Evolutionary conservation across 176 grass and related monocot species (phyloP), one percentile per base, ranked within the genome.

Genomic region (Carex scoparia): DNA sequence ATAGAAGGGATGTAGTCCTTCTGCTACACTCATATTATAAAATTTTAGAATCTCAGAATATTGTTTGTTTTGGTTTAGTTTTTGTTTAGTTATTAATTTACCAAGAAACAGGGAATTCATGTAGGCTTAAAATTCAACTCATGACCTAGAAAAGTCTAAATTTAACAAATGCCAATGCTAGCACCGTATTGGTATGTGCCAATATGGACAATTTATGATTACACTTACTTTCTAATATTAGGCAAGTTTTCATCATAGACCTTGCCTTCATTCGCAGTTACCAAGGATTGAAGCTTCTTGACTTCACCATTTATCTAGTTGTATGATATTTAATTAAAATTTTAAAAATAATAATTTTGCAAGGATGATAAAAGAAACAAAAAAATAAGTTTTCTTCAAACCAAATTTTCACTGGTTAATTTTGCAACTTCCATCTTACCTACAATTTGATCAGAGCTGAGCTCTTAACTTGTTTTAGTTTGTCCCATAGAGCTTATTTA

Each of bases 251-350:
- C 92, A 46, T 92, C 88, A 67, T 69, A 83, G 30, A 79, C 69
- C 51, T 73, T 88, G 38, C 51, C 81, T 88, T 69, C 84, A 69
- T 87, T 81, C 18, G 16, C 61, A 83, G 84, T 79, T 18, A 79
- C 60, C 89, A 87, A 85, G 35, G 89, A 91, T 68, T 90, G 89
- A 82, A 94, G 92, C 65, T 94, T 90, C 88, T 88, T 90, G 81
- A 94, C 80, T 87, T 90, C 89, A 40, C 72, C 82, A 53, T 81
- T 90, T 79, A 97, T 87, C 89, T 97, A 62, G 30, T 75, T 63
- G 84, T 51, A 86, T 38, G 56, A 67, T 69, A 66, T 79, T 80
- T 54, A 51, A 79, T 56, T 5, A 64, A 54, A 57, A 30, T 71
- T 72, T 49, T 49, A 49, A 14, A n/a, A 28, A n/a, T 65, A 86